Conservation (phyloP, 371 early-diverging fungal species). For the Dipsacomyces acuminosporus region DNA sequence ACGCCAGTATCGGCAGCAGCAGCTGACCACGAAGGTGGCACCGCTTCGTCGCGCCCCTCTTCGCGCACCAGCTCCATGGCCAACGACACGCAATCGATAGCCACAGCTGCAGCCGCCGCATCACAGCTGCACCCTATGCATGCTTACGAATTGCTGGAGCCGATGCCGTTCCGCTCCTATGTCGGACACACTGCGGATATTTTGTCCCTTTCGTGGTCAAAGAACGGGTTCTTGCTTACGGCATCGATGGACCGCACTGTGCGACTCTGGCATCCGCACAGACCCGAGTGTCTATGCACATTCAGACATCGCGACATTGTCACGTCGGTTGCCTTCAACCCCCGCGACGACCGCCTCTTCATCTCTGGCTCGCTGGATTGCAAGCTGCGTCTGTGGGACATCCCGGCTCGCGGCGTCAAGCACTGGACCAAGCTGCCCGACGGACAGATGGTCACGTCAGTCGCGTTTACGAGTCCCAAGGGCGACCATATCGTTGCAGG, state of each 20-base stretch:
- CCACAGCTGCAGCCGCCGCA: background rate
- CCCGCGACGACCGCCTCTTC: slow-evolving; percentile 76
- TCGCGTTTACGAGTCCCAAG: slow-evolving; percentile 63
- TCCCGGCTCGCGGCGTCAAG: slow-evolving; percentile 69
- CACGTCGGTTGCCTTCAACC: slow-evolving; percentile 76
- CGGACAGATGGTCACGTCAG: slow-evolving; percentile 67
- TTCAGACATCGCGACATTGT: slow-evolving; percentile 77
- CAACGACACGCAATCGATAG: too few relatives aligned
- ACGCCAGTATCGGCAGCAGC: too few relatives aligned
- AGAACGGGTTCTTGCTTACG: slow-evolving; percentile 71
- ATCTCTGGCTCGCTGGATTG: slow-evolving; percentile 78
- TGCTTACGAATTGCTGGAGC: slow-evolving; percentile 56
- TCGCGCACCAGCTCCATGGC: background rate
- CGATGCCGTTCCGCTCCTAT: slow-evolving; percentile 61
- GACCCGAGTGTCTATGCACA: slow-evolving; percentile 66
- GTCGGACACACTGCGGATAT: slow-evolving; percentile 67
- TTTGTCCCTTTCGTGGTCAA: slow-evolving; percentile 81
- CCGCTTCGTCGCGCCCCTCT: background rate
- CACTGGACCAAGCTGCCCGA: slow-evolving; percentile 68
- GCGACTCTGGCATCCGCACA: slow-evolving; percentile 77
- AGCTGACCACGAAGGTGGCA: background rate
- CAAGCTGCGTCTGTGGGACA: slow-evolving; percentile 76
- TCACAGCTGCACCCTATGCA: slow-evolving; percentile 37
- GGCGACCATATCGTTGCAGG: slow-evolving; percentile 71
- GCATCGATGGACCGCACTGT: slow-evolving; percentile 84